Base-by-base conservation (phyloP, 441 rosid species). In the Adansonia rubrostipa region DNA sequence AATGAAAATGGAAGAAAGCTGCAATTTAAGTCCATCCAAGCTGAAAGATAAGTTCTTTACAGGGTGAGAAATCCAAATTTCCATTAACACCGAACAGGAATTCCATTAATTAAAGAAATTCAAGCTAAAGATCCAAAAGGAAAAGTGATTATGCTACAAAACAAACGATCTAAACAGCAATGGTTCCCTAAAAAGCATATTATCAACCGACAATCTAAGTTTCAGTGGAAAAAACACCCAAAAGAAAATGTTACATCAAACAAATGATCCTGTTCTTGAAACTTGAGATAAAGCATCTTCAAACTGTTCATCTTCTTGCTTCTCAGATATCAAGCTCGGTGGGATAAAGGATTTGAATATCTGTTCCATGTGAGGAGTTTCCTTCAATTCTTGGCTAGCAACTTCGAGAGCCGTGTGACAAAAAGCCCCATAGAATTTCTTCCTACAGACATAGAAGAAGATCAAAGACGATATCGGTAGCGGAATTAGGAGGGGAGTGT, bases 351-450 rank as follows among this genome's bases (percentile, higher is more conserved):
- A 69, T 61, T 80, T 86, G 86, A 87, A 93, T 71, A 92, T 64
- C 57, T 74, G 85, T 74, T 93, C 99, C 81, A 90, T 85, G 79
- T 85, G 80, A 0, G 88, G 95, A 20, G 77, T 74, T 82, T 96
- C 89, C 85, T 92, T 93, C 82, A 89, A 45, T 57, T 89, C 90
- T 4, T 64, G 86, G 77, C 84, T 75, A 71, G 89, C 92, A 2
- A 87, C 92, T 79, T 96, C 97, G 0, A 96, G 93, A 36, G 98
- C 89, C 0, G 93, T 87, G 80, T 84, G 71, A 15, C 78, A 0
- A 77, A 96, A 96, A 62, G 86, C 87, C 74, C 62, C 44, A 68
- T 96, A 96, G 88, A 93, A 96, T 82, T 89, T 96, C 82, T 86
- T 85, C 8, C 80, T 68, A 80, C 98, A 96, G 44, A 91, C 73